Evolutionary conservation across 768 basidiomycete species (phyloP), one percentile per base, ranked within the genome.

Genomic region (Pisolithus albus): DNA sequence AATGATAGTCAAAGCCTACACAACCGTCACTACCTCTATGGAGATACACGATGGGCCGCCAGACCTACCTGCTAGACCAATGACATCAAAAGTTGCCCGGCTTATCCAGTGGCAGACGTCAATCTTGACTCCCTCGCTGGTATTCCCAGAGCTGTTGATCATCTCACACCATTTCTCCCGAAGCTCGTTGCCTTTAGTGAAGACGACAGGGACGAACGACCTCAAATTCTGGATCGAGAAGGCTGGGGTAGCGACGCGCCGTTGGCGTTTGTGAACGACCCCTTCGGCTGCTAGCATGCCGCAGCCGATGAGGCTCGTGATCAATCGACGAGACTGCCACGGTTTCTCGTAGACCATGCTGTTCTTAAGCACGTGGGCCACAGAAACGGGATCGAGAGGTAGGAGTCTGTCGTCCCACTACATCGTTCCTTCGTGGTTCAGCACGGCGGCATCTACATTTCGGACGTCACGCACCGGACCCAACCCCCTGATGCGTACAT

Each of bases 11-110:
- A 61, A 94, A 95, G 2, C 86, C 89, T 90, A 47, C 6, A 43
- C 10, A 49, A 32, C 24, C 5, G 46, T 61, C n/a, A 55, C 5
- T 40, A 51, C 28, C 30, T 5, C 15, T 28, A 45, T 30, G 16
- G 13, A 26, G 26, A n/a, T 36, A 26, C 13, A 26, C 36, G 57
- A 26, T 50, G 41, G 36, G 37, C 13, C 26, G 38, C 43, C 51
- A 21, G 7, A n/a, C 72, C 43, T 50, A 88, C 88, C 88, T 39
- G 92, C 88, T n/a, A 89, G 65, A 1, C 92, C 93, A 58, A 96
- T 92, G 41, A 94, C 84, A 64, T 95, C 93, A 60, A 96, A 88
- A 0, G 92, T 92, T 8, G 84, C 83, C 40, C 90, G 77, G 56
- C 83, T 86, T 32, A 93, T 67, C 86, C 87, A 94, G 57, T 79